Evolutionary conservation across 2,329 filamentous ascomycete genomes (phyloP).

Genomic region (Exophiala aquamarina): DNA sequence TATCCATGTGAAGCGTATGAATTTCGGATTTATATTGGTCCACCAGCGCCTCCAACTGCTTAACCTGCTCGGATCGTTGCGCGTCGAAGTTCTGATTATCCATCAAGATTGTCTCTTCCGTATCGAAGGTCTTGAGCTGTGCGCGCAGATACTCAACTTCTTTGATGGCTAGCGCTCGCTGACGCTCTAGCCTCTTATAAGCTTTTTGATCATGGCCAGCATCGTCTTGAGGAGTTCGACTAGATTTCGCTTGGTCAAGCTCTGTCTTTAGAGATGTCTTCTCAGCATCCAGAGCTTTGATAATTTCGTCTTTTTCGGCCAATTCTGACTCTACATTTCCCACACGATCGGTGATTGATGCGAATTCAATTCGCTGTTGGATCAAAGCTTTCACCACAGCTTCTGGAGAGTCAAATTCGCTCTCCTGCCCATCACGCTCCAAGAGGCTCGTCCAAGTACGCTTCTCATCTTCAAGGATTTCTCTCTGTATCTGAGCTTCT

Average conservation of each 20-base stretch:
- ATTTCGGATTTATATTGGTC: slow-evolving; percentile 84
- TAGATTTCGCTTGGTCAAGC: slow-evolving; percentile 65
- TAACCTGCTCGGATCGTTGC: slow-evolving; percentile 67
- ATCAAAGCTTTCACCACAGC: slow-evolving; percentile 81
- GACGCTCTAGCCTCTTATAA: slow-evolving; percentile 76
- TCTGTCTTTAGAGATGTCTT: slow-evolving; percentile 65
- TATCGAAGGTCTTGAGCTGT: slow-evolving; percentile 84
- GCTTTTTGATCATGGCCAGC: slow-evolving; percentile 58
- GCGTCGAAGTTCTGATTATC: slow-evolving; percentile 69
- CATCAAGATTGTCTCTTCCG: slow-evolving; percentile 83
- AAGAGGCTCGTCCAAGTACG: slow-evolving; percentile 84
- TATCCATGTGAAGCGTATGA: slow-evolving; percentile 69
- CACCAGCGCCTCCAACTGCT: slow-evolving; percentile 80
- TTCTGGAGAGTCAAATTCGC: slow-evolving; percentile 85
- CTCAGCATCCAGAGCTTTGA: slow-evolving; percentile 71
- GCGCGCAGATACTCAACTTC: slow-evolving; percentile 93
- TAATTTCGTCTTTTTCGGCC: slow-evolving; percentile 71
- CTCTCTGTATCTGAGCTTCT: slow-evolving; percentile 78
- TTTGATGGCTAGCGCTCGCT: slow-evolving; percentile 80
- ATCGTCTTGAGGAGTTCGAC: slow-evolving; percentile 38
- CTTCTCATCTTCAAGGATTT: slow-evolving; percentile 85
- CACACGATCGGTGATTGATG: slow-evolving; percentile 75
- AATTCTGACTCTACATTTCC: slow-evolving; percentile 78
- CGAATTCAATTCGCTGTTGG: slow-evolving; percentile 75
- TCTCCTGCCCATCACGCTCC: slow-evolving; percentile 62